These are phyloP conservation scores for Eimeria maxima DNA, from an alignment of 169 alveolate species.

Conservation along the genomic window DNA sequence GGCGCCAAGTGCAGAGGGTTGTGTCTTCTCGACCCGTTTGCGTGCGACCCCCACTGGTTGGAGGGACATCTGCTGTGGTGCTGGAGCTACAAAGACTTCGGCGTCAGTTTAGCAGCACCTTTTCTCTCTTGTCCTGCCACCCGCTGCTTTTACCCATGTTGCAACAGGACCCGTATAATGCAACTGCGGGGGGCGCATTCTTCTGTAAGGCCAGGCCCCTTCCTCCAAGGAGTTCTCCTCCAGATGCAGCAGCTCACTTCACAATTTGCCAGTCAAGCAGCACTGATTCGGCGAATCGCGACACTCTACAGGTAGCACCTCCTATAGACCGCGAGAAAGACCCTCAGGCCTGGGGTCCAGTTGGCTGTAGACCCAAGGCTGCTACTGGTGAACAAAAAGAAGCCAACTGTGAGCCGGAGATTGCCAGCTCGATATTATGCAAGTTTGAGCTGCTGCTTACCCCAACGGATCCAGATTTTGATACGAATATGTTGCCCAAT, in stretches of 20 bases:
- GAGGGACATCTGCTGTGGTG: background rate
- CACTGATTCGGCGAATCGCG: background rate
- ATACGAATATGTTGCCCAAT: slow-evolving; percentile 7
- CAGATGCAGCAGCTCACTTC: background rate
- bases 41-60: slow-evolving; percentile 43
- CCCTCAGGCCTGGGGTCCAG: background rate
- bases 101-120: slow-evolving; percentile 28
- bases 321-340: background rate
- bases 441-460: slow-evolving; percentile 12
- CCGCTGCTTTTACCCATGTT: slow-evolving; percentile 25
- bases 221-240: background rate
- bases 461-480: slow-evolving; percentile 68
- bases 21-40: slow-evolving; percentile 34
- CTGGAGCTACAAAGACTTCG: slow-evolving; percentile 46
- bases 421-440: slow-evolving; percentile 10
- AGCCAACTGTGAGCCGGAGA: slow-evolving; percentile 13
- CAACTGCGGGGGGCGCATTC: background rate
- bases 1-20: slow-evolving; percentile 29
- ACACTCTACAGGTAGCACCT: background rate
- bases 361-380: background rate
- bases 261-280: background rate
- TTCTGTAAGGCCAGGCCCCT: background rate
- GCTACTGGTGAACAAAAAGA: background rate
- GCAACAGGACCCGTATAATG: background rate
- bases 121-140: slow-evolving; percentile 23